phyloP scores from a whole-genome alignment of 257 asterid species.

The Henckelia pumila region DNA sequence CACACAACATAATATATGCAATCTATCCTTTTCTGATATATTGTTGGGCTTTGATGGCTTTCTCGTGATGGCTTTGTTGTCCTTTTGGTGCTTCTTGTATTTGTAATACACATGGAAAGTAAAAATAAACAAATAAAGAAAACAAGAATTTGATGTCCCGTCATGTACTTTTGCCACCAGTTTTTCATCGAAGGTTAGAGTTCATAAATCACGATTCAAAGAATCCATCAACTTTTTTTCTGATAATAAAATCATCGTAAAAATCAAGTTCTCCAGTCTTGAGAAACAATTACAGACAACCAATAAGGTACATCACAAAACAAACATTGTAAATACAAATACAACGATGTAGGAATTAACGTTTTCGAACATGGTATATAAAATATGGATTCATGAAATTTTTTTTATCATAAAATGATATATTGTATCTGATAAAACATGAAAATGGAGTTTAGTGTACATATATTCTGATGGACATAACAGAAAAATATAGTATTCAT shows the following conservation, averaged over 20 bases:
- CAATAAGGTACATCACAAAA: too few relatives aligned
- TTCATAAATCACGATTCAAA: constrained; percentile 31
- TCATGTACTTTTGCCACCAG: constrained; percentile 17
- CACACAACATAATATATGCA: background rate
- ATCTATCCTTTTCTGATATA: background rate
- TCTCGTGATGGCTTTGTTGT: constrained; percentile 46
- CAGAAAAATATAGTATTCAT: background rate
- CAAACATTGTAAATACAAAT: too few relatives aligned
- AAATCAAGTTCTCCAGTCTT: too few relatives aligned
- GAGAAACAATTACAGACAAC: too few relatives aligned
- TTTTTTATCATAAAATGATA: background rate
- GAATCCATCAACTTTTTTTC: constrained; percentile 28
- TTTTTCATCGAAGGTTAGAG: constrained; percentile 24
- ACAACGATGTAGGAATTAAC: too few relatives aligned
- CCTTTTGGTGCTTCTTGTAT: background rate
- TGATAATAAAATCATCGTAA: too few relatives aligned
- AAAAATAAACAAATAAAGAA: background rate
- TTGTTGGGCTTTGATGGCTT: constrained; percentile 27
- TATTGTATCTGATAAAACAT: background rate
- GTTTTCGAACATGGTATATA: background rate
- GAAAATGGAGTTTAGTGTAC: too few relatives aligned
- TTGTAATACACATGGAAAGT: background rate
- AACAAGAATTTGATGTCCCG: constrained; percentile 17
- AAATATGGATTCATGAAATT: too few relatives aligned
- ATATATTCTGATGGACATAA: background rate